A percentile compares a stretch with the other conserved stretches of the same genome.
phyloP scores from a whole-genome alignment of 1,284 basidiomycete genomes.

The Heterobasidion irregulare region DNA sequence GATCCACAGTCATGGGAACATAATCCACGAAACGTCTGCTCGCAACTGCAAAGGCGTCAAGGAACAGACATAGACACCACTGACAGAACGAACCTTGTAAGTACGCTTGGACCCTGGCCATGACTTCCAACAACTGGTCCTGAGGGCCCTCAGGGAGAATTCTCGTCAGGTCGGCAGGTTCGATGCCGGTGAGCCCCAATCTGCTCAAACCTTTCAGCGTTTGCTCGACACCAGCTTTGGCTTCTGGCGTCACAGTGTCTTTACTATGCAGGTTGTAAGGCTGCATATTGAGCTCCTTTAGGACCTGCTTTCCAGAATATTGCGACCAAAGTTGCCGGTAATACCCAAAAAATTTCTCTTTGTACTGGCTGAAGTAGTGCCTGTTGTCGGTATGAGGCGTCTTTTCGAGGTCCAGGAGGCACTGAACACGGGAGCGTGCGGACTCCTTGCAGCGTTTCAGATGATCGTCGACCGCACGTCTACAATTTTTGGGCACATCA shows the following conservation, averaged over 20 bases:
- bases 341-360: constrained; percentile 42
- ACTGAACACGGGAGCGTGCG: constrained; percentile 17
- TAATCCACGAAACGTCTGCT: constrained; percentile 9
- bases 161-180: neutral
- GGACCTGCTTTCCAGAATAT: neutral
- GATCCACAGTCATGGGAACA: constrained; percentile 7
- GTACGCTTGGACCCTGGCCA: constrained; percentile 7
- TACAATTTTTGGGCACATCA: neutral
- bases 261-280: neutral
- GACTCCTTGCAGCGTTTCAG: neutral
- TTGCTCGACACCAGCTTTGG: neutral
- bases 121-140: constrained; percentile 8
- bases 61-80: neutral
- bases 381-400: constrained; percentile 49
- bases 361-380: constrained; percentile 50
- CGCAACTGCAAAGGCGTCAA: constrained; percentile 3
- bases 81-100: constrained; percentile 8
- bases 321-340: constrained; percentile 26
- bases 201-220: neutral
- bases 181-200: neutral
- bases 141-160: neutral
- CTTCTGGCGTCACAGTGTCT: neutral
- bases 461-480: neutral
- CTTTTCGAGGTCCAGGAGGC: constrained; percentile 45
- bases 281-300: neutral